Percentiles rank a stretch among this genome's conserved stretches.
Evolutionary conservation across 208 protist species (phyloP).

Genomic region (Leptomonas seymouri): DNA sequence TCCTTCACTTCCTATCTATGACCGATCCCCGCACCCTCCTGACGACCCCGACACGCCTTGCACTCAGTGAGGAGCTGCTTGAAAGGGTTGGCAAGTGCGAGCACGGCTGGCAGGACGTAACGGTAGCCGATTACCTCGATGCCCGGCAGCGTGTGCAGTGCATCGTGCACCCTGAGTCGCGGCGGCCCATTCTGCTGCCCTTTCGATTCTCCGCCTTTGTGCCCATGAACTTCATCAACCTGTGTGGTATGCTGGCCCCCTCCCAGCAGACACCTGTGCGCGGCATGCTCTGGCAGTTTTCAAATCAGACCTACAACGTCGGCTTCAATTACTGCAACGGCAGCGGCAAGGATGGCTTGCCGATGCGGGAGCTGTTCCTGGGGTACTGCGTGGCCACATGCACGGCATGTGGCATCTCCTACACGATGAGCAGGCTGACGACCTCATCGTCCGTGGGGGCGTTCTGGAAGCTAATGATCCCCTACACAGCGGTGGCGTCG

Average conservation of each 20-base stretch:
- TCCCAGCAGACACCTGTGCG: constrained; percentile 58
- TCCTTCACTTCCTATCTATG: constrained; percentile 47
- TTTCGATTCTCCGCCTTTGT: constrained; percentile 91
- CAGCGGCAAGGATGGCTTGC: constrained; percentile 69
- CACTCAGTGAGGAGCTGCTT: constrained; percentile 35
- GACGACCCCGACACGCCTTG: constrained; percentile 40
- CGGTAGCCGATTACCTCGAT: constrained; percentile 43
- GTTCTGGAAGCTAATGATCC: constrained; percentile 50
- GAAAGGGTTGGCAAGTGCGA: constrained; percentile 28
- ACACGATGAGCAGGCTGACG: constrained; percentile 24
- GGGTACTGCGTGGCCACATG: constrained; percentile 44
- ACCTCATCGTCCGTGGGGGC: constrained; percentile 21
- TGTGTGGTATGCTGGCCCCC: constrained; percentile 75
- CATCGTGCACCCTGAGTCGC: constrained; percentile 84
- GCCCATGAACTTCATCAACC: constrained; percentile 87
- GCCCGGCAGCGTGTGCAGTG: constrained; percentile 49
- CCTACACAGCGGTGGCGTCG: constrained; percentile 79
- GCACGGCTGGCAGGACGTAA: constrained; percentile 31
- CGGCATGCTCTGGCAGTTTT: constrained; percentile 88
- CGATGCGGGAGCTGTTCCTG: constrained; percentile 41
- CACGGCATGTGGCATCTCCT: constrained; percentile 30
- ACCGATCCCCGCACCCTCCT: constrained; percentile 58
- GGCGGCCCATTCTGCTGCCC: constrained; percentile 66
- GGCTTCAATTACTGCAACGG: constrained; percentile 93
- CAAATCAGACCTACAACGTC: constrained; percentile 93